These are phyloP conservation scores for Coemansia sp. DNA, from an alignment of 371 early-diverging fungal species.

Conservation along the genomic window DNA sequence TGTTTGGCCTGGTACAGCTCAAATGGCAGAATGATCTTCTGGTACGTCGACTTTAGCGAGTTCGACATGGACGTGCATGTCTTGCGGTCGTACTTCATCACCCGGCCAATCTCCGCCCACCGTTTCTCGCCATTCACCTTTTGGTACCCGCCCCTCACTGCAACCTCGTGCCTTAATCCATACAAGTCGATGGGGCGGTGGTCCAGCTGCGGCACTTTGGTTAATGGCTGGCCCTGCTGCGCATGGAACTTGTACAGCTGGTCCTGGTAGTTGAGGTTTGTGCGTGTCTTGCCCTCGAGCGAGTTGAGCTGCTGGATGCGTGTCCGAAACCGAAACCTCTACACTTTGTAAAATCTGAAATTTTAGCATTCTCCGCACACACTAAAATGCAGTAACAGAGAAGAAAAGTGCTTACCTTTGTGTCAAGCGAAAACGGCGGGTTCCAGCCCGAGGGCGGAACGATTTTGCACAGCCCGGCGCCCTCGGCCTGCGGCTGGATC, in stretches of 20 bases:
- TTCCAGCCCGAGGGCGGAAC: conserved; percentile 85
- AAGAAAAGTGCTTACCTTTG: conserved; percentile 61
- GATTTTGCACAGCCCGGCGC: conserved; percentile 88
- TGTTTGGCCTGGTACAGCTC: conserved; percentile 70
- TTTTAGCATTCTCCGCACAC: background rate
- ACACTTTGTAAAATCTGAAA: conserved; percentile 7
- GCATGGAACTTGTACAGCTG: conserved; percentile 86
- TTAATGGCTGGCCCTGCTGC: conserved; percentile 70
- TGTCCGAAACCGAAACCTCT: conserved; percentile 88
- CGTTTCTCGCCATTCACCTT: conserved; percentile 74
- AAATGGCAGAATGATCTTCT: conserved; percentile 79
- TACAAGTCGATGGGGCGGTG: conserved; percentile 83
- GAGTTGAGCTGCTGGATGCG: conserved; percentile 86
- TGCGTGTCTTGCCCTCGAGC: conserved; percentile 86
- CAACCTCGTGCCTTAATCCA: conserved; percentile 80
- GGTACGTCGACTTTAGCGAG: conserved; percentile 74
- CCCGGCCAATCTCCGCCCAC: conserved; percentile 87
- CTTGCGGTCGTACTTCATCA: conserved; percentile 70
- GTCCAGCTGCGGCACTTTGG: conserved; percentile 77
- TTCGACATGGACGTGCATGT: conserved; percentile 83
- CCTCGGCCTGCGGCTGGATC: conserved; percentile 77
- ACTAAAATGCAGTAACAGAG: background rate
- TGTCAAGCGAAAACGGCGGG: conserved; percentile 81
- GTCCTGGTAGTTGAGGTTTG: conserved; percentile 85
- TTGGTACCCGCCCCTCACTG: conserved; percentile 73